Evolutionary conservation across 2,329 filamentous ascomycete species (phyloP), one percentile per base, ranked within the genome.

Genomic region (Exophiala bonariae): DNA sequence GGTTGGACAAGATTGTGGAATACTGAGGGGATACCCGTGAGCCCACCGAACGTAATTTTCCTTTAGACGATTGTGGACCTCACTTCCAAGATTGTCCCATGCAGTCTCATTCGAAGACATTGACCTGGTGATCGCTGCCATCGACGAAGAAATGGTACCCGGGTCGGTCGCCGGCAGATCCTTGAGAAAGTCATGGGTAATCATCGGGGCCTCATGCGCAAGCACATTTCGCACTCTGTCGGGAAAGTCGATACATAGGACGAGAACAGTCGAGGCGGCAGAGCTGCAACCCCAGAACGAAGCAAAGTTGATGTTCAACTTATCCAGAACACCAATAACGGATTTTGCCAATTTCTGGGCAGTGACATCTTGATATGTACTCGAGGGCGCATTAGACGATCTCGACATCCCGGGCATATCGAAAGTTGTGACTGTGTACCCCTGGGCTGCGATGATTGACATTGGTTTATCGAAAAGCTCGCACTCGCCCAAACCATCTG

Each of bases 371-470:
- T 44, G 23, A 19, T 44, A 49, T 17, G 46, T 49, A 9, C 44
- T 34, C 8, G 41, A 34, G 3, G 46, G 46, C 14, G 46, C 46
- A 14, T 33, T 16, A 7, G 23, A 23, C 11, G 46, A 49, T 11
- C 46, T 13, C 13, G 46, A 49, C 46, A 50, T 50, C 10, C 47
- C 47, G 6, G 47, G 47, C 47, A 50, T 50, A 19, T 50, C 47
- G 42, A 50, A 45, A 5, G 47, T 50, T 13, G 47, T 50, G 6
- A 50, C 47, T 2, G 20, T 26, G 32, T 46, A 50, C 20, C 47
- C 42, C 2, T 13, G 6, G 30, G 11, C 18, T 3, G 42, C 47
- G 22, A 50, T 50, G 2, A 42, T 19, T 2, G 47, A 46, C 42
- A 46, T 50, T 10, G 47, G 47, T 13, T 32, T 37, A 23, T 46